Evolutionary conservation across 306 rosid species (phyloP).

Genomic region (Luffa acutangula): DNA sequence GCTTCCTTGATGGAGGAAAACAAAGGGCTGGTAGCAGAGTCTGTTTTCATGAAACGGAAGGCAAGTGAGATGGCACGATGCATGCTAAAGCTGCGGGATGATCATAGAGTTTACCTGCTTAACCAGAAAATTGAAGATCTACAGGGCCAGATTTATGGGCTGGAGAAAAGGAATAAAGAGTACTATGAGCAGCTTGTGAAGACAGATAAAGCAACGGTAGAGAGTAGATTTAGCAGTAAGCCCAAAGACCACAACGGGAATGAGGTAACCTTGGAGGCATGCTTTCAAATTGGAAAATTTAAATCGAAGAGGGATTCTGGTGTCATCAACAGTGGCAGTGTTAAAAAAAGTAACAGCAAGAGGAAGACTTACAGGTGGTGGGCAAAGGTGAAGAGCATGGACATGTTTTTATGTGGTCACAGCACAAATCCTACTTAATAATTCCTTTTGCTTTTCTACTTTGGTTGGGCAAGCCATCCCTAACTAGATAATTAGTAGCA

Average conservation of each 20-base stretch:
- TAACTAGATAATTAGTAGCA: not conserved
- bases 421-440: conserved; percentile 27
- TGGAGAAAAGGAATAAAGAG: conserved; percentile 85
- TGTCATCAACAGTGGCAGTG: not conserved
- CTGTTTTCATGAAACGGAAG: conserved; percentile 49
- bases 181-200: conserved; percentile 54
- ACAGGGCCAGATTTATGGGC: conserved; percentile 66
- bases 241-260: conserved; percentile 14
- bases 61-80: conserved; percentile 77
- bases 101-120: conserved; percentile 64
- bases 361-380: conserved; percentile 25
- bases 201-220: conserved; percentile 14
- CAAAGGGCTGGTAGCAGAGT: conserved; percentile 56
- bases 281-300: conserved; percentile 43
- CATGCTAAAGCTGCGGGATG: conserved; percentile 73
- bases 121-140: conserved; percentile 75
- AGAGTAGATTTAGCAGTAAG: conserved; percentile 5
- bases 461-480: not conserved
- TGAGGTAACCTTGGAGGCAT: conserved; percentile 39
- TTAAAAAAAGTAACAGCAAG: not conserved
- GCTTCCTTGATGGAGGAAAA: conserved; percentile 63
- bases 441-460: not conserved
- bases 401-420: conserved; percentile 62
- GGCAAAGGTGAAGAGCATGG: conserved; percentile 65
- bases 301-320: conserved; percentile 21